These are phyloP conservation scores for Cladosporium phlei DNA, from an alignment of 2,329 filamentous ascomycete genomes.

Conservation along the genomic window DNA sequence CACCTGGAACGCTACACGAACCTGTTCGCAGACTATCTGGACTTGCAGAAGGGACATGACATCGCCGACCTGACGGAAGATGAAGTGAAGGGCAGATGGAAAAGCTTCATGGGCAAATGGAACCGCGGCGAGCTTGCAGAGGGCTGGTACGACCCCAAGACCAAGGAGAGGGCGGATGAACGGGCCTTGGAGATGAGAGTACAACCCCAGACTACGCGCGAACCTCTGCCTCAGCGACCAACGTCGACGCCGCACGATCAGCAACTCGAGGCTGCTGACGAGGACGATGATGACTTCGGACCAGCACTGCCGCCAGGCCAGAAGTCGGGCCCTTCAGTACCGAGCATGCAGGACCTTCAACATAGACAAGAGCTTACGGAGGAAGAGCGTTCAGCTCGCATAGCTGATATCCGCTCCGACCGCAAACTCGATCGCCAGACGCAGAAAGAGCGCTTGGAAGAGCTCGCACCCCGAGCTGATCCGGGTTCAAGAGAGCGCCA, in stretches of 20 bases:
- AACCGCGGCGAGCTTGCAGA: constrained; percentile 82
- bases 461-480: constrained; percentile 76
- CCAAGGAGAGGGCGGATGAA: constrained; percentile 51
- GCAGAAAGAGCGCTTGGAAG: constrained; percentile 71
- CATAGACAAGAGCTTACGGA: constrained; percentile 49
- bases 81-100: constrained; percentile 83
- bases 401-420: constrained; percentile 49
- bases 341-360: constrained; percentile 68
- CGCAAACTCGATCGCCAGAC: constrained; percentile 60
- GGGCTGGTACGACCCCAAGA: constrained; percentile 87
- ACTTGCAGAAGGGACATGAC: constrained; percentile 75
- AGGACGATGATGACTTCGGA: constrained; percentile 59
- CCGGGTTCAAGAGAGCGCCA: constrained; percentile 75
- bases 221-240: neutral
- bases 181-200: constrained; percentile 1
- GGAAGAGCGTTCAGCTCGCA: constrained; percentile 43
- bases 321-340: constrained; percentile 56
- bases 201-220: neutral
- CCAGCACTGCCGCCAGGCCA: constrained; percentile 42
- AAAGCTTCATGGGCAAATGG: constrained; percentile 89
- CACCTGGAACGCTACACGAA: constrained; percentile 64
- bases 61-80: constrained; percentile 65
- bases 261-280: constrained; percentile 20
- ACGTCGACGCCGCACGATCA: neutral
- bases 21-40: constrained; percentile 78